A percentile compares a stretch with the other conserved stretches of the same genome.
These are phyloP conservation scores for Termitomyces sp. DNA, from an alignment of 768 basidiomycete species.

Conservation along the genomic window DNA sequence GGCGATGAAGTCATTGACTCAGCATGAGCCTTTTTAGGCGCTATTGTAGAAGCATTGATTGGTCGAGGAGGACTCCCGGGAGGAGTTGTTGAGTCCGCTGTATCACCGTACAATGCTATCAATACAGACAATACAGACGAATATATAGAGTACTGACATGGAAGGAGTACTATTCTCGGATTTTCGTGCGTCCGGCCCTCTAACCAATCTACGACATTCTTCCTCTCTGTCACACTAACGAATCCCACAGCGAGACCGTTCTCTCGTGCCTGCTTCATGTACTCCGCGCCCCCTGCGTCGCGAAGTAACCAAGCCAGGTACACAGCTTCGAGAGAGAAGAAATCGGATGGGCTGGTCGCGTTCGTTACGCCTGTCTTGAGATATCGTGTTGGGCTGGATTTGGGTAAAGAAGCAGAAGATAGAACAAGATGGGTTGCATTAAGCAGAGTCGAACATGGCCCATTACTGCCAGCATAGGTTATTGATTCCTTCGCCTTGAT, in stretches of 20 bases:
- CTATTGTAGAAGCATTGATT: conserved; percentile 18
- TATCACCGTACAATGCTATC: neutral
- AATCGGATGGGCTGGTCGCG: conserved; percentile 47
- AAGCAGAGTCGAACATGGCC: conserved; percentile 42
- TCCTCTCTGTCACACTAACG: conserved; percentile 85
- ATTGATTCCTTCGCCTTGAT: conserved; percentile 50
- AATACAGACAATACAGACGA: neutral
- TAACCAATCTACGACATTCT: conserved; percentile 82
- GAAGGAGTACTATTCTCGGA: conserved; percentile 44
- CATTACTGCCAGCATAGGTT: conserved; percentile 38
- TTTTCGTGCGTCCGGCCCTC: conserved; percentile 50
- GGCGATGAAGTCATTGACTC: conserved; percentile 38
- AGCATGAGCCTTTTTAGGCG: conserved; percentile 23
- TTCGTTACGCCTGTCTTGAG: conserved; percentile 52
- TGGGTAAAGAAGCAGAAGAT: conserved; percentile 52
- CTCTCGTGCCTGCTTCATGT: conserved; percentile 82
- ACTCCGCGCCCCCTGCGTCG: conserved; percentile 75
- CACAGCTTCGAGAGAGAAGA: conserved; percentile 77
- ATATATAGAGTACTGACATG: conserved; percentile 27
- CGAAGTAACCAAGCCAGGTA: conserved; percentile 79
- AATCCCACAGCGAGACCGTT: conserved; percentile 67
- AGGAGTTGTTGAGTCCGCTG: conserved; percentile 40
- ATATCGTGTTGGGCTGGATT: conserved; percentile 75
- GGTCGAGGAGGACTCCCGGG: conserved; percentile 44
- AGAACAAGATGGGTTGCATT: conserved; percentile 65